A percentile compares a stretch with the other conserved stretches of the same genome.
These are phyloP conservation scores for Cryptosporidium baileyi DNA, from an alignment of 169 alveolate genomes.

Conservation along the genomic window DNA sequence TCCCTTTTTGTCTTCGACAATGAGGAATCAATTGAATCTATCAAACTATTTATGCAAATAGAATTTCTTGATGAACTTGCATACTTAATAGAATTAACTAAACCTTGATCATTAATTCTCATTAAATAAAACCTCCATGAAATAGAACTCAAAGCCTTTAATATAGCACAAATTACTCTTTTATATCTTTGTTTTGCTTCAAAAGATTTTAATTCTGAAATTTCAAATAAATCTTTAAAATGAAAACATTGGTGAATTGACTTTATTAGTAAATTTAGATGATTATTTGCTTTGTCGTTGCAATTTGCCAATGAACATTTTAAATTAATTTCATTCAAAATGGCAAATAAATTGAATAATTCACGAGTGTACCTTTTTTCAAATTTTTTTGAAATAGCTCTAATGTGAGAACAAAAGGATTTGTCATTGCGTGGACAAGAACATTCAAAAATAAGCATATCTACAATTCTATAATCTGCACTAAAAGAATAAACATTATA, in stretches of 20 bases:
- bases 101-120: not conserved
- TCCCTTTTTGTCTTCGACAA: not conserved
- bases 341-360: not conserved
- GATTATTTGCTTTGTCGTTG: slow-evolving; percentile 46
- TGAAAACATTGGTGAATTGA: not conserved
- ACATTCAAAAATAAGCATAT: slow-evolving; percentile 62
- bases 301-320: slow-evolving; percentile 40
- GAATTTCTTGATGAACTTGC: slow-evolving; percentile 1
- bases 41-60: not conserved
- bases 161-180: slow-evolving; percentile 30
- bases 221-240: slow-evolving; percentile 2
- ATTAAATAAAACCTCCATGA: slow-evolving; percentile 51
- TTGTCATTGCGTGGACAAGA: slow-evolving; percentile 59
- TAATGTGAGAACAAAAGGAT: slow-evolving; percentile 57
- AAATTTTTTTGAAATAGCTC: slow-evolving; percentile 42
- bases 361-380: slow-evolving; percentile 11
- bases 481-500: slow-evolving; percentile 55
- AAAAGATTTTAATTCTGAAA: not conserved
- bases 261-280: not conserved
- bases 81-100: not conserved
- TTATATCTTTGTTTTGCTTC: slow-evolving; percentile 12
- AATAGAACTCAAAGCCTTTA: slow-evolving; percentile 37
- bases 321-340: slow-evolving; percentile 38
- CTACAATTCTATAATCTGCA: slow-evolving; percentile 43
- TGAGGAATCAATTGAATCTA: slow-evolving; percentile 13